Evolutionary conservation across 2,329 filamentous ascomycete genomes (phyloP).

Genomic region (Didymella arachidicola): DNA sequence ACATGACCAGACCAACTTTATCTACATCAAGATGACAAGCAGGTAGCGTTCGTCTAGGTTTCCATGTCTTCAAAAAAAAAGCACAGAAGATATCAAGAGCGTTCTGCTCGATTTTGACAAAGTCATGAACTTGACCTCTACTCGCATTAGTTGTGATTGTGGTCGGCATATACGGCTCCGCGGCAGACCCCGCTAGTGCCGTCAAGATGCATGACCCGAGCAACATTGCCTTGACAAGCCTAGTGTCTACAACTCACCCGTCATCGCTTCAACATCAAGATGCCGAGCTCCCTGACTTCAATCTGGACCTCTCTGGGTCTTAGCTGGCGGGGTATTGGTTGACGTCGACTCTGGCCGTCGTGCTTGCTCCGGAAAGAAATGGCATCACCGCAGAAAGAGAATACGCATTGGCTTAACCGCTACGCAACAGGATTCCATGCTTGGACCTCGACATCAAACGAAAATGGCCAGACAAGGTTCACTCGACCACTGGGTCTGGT

Average conservation of each 20-base stretch:
- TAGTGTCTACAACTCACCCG: slow-evolving; percentile 5
- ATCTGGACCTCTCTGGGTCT: not conserved
- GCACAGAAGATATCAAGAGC: not conserved
- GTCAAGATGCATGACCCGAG: slow-evolving; percentile 12
- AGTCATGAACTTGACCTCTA: no score
- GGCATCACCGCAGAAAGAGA: slow-evolving; percentile 3
- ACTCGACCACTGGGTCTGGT: slow-evolving; percentile 54
- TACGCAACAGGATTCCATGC: slow-evolving; percentile 51
- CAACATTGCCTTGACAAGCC: slow-evolving; percentile 11
- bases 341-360: not conserved
- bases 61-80: not conserved
- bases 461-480: slow-evolving; percentile 32
- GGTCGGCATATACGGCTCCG: not conserved
- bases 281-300: not conserved
- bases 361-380: not conserved
- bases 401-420: slow-evolving; percentile 49
- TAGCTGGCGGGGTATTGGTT: not conserved
- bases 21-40: not conserved
- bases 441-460: slow-evolving; percentile 36
- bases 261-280: slow-evolving; percentile 1
- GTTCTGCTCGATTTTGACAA: not conserved
- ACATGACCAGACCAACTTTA: not conserved
- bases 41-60: not conserved
- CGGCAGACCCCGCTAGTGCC: slow-evolving; percentile 5
- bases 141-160: no score